These are phyloP conservation scores for Lichtheimia ornata DNA, from an alignment of 371 early-diverging fungal genomes.

Conservation along the genomic window DNA sequence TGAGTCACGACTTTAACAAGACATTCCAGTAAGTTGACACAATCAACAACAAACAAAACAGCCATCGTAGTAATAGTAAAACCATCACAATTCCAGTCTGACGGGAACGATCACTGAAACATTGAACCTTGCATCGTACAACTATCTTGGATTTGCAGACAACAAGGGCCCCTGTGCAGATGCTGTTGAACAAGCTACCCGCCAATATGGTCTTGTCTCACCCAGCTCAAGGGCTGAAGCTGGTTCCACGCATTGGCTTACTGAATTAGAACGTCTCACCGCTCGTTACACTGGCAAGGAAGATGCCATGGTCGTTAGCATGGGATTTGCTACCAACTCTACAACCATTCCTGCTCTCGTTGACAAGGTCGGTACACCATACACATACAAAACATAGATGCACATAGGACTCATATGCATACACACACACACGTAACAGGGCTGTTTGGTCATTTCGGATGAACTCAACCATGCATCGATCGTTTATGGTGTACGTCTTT, in stretches of 20 bases:
- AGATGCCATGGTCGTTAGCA: conserved; percentile 42
- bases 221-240: conserved; percentile 76
- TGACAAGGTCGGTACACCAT: conserved; percentile 55
- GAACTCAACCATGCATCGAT: conserved; percentile 98
- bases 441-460: conserved; percentile 95
- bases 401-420: neutral
- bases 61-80: neutral
- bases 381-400: neutral
- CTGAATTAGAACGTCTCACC: conserved; percentile 88
- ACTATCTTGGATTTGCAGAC: conserved; percentile 99
- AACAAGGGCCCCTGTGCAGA: conserved; percentile 91
- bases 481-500: conserved; percentile 94
- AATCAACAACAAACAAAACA: neutral
- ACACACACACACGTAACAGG: conserved; percentile 23
- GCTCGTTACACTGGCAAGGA: conserved; percentile 80
- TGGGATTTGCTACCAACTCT: conserved; percentile 97
- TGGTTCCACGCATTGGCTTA: conserved; percentile 69
- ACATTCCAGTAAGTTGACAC: conserved; percentile 68
- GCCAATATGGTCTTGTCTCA: conserved; percentile 65
- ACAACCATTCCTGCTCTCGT: conserved; percentile 95
- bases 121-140: conserved; percentile 99
- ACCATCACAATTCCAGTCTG: conserved; percentile 28
- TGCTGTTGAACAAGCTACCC: conserved; percentile 78
- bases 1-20: conserved; percentile 80
- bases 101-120: conserved; percentile 84